phyloP scores from a whole-genome alignment of 1,139 yeast genomes.

The Suhomyces chickasaworum region DNA sequence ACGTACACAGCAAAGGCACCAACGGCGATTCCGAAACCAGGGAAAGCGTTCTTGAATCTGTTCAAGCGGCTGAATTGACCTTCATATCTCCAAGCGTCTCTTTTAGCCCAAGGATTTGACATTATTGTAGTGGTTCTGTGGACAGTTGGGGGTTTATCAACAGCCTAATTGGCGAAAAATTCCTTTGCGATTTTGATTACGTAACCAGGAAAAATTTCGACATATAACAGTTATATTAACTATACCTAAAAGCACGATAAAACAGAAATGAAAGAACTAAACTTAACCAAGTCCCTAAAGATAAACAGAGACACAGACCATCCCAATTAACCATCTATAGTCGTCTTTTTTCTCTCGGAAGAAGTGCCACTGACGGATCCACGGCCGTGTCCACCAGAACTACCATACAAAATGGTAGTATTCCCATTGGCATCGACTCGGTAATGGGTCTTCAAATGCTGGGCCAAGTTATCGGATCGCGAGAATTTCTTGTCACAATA shows the following conservation, averaged over 20 bases:
- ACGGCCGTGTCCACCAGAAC: constrained; percentile 34
- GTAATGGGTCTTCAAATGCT: constrained; percentile 49
- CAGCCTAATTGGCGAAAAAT: constrained; percentile 13
- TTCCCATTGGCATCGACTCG: constrained; percentile 37
- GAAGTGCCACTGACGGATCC: constrained; percentile 12
- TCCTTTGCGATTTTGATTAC: constrained; percentile 2
- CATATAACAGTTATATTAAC: not conserved
- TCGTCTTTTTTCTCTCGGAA: constrained; percentile 20
- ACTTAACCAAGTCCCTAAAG: constrained; percentile 4
- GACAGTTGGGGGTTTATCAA: not conserved
- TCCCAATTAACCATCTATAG: constrained; percentile 1
- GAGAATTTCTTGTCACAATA: constrained; percentile 52
- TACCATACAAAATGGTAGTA: constrained; percentile 41
- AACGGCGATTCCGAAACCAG: constrained; percentile 80
- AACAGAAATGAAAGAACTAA: constrained; percentile 6
- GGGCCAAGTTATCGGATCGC: constrained; percentile 51
- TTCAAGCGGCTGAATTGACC: constrained; percentile 76
- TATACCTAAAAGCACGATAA: not conserved
- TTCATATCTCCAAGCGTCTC: constrained; percentile 92
- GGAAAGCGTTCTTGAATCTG: constrained; percentile 74
- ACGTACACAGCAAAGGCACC: constrained; percentile 73
- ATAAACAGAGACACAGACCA: not conserved
- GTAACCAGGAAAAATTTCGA: constrained; percentile 6
- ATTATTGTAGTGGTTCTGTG: constrained; percentile 1
- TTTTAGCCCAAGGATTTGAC: constrained; percentile 53